Evolutionary conservation across 257 asterid genomes (phyloP), one percentile per base, ranked within the genome.

Genomic region (Rubia yunnanensis): DNA sequence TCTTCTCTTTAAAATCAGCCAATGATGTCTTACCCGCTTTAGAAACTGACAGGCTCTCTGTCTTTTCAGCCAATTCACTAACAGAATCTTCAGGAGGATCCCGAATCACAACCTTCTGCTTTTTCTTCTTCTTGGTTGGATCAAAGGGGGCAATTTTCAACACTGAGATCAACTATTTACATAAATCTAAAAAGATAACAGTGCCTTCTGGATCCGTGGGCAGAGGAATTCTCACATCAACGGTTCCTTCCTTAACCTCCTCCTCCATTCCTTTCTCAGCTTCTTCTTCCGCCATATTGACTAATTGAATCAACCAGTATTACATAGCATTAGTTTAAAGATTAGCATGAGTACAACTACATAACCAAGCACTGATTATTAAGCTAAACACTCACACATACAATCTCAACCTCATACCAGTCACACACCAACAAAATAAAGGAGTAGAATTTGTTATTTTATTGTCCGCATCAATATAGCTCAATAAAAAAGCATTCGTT

Each of bases 81-180:
- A 79, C 89, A 38, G 95, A 17, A 36, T 83, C 95, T 8, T 91
- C 98, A 73, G 72, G 76, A 39, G 86, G 85, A 66, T 91, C 96
- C 69, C 82, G 94, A 61, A 81, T 83, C 34, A 85, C 88, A 13
- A 85, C 88, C 74, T 91, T 87, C 85, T 90, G 88, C 85, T 91
- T 91, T 72, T 91, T 88, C 85, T 88, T 91, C 83, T 91, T 91
- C 70, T 91, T 91, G 9, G 95, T 72, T 24, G 92, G 94, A 70
- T 91, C 98, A 72, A 91, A 91, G 4, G 96, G 85, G 34, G 85
- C 88, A 72, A 91, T 73, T 96, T 88, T 86, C 70, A 74, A 59
- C 28, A 58, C 30, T n/a, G 10, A 20, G 3, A 53, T 60, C 17
- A 65, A 20, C n/a, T n/a, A n/a, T n/a, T 10, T 7, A 8, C 10